Evolutionary conservation across 352 stramenopile genomes (phyloP).

Genomic region (Phytophthora litchii): DNA sequence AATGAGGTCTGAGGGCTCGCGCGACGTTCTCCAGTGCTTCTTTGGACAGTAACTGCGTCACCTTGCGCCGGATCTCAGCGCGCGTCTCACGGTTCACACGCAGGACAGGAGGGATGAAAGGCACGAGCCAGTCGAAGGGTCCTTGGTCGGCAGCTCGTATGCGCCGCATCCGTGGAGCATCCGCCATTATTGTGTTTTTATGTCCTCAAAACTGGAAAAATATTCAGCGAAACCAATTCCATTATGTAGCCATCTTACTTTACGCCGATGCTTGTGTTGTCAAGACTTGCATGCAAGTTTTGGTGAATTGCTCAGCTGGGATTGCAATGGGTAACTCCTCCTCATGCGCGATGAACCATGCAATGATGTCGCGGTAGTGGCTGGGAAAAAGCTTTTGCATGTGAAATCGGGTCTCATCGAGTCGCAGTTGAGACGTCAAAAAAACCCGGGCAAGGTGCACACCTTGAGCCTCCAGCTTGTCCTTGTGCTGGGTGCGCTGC

Average conservation of each 20-base stretch:
- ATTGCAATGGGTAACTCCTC: slow-evolving; percentile 44
- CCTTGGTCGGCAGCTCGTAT: slow-evolving; percentile 36
- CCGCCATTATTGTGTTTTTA: slow-evolving; percentile 7
- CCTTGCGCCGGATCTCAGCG: slow-evolving; percentile 42
- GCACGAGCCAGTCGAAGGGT: slow-evolving; percentile 72
- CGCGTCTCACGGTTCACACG: slow-evolving; percentile 81
- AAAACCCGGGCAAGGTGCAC: slow-evolving; percentile 48
- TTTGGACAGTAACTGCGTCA: slow-evolving; percentile 41
- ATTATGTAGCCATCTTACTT: slow-evolving; percentile 8
- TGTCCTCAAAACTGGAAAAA: not conserved
- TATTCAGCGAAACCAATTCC: not conserved
- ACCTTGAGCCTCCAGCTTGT: slow-evolving; percentile 32
- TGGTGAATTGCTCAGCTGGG: slow-evolving; percentile 38
- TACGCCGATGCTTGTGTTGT: slow-evolving; percentile 34
- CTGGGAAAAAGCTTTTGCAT: slow-evolving; percentile 56
- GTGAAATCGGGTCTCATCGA: slow-evolving; percentile 53
- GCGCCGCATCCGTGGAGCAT: slow-evolving; percentile 15
- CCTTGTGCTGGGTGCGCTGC: slow-evolving; percentile 52
- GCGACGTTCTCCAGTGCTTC: slow-evolving; percentile 32
- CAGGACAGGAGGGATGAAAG: slow-evolving; percentile 83
- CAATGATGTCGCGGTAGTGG: slow-evolving; percentile 66
- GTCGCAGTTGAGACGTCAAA: slow-evolving; percentile 48
- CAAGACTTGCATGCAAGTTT: slow-evolving; percentile 49
- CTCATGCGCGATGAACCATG: slow-evolving; percentile 43
- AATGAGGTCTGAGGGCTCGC: slow-evolving; percentile 31